These are phyloP conservation scores for Pseudotulostoma volvatum DNA, from an alignment of 495 filamentous ascomycete genomes.

Conservation along the genomic window DNA sequence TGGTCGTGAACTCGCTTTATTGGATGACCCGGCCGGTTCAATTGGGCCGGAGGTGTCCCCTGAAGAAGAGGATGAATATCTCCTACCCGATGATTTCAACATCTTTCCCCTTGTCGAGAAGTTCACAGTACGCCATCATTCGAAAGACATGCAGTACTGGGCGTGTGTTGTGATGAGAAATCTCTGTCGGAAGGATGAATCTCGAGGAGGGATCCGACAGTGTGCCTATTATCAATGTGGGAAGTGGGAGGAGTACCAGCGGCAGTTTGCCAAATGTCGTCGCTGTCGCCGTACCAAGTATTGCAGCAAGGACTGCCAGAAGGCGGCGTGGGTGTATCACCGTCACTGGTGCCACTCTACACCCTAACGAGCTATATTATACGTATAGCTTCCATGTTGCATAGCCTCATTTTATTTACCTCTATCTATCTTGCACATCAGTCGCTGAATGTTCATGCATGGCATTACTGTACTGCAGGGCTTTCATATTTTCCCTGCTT, in stretches of 20 bases:
- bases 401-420: not conserved
- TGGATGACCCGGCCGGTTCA: constrained; percentile 47
- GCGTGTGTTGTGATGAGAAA: constrained; percentile 98
- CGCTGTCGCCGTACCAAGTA: constrained; percentile 95
- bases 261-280: constrained; percentile 95
- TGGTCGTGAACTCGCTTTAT: constrained; percentile 59
- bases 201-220: constrained; percentile 80
- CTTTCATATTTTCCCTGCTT: not conserved
- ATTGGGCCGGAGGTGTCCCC: constrained; percentile 28
- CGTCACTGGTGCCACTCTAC: constrained; percentile 88
- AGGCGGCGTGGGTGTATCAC: constrained; percentile 95
- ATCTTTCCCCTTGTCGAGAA: constrained; percentile 98
- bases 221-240: constrained; percentile 96
- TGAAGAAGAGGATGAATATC: constrained; percentile 74
- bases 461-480: not conserved
- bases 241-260: constrained; percentile 89
- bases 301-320: constrained; percentile 99
- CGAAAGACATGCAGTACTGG: constrained; percentile 98
- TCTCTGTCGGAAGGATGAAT: constrained; percentile 94
- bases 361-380: constrained; percentile 15
- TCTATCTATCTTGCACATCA: not conserved
- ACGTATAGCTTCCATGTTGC: not conserved
- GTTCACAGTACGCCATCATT: constrained; percentile 88
- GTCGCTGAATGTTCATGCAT: not conserved
- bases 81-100: constrained; percentile 85